Evolutionary conservation across 2,329 filamentous ascomycete genomes (phyloP), one percentile per base, ranked within the genome.

Genomic region (Neobulgaria alba): DNA sequence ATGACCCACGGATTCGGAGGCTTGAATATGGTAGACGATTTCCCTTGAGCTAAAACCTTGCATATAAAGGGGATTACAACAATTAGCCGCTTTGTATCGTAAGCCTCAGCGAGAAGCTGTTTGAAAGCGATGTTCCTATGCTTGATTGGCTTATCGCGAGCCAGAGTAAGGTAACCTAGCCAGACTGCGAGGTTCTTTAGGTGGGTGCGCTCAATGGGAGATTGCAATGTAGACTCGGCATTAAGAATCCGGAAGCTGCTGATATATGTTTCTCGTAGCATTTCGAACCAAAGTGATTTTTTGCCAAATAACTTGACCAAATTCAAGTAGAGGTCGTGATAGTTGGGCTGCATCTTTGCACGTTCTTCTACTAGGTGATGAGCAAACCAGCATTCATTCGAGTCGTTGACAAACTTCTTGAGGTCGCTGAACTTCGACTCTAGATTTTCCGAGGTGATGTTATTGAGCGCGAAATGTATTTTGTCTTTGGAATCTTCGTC

Each of bases 61-160:
- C 92, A 98, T 39, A 94, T 92, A 61, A 98, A 98, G 0, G 92
- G 92, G 45, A 98, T 94, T 35, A 92, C 90, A 29, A 96, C 79
- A 29, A 95, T 76, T 20, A 98, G 72, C 36, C 92, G 79, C 61
- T 96, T 88, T 2, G 85, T 92, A 54, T 96, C 88, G 51, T 90
- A 89, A 1, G 86, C 92, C 63, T 98, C 92, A 33, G 95, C 81
- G 3, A 98, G 73, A 4, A 98, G 71, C 56, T 96, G 87, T 63
- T 94, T 94, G 72, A 98, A 96, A 2, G 90, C 93, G 46, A 98
- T 89, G 58, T 96, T 95, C 57, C 83, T 88, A 61, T 95, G 89
- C 57, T 90, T 89, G 65, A 98, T 94, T 0, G 92, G 92, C 58
- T 90, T 90, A 59, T 98, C 85, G 39, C 90, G 82, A 18, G 92